Evolutionary conservation across 169 alveolate species (phyloP).

Genomic region (Cyclospora cayetanensis): DNA sequence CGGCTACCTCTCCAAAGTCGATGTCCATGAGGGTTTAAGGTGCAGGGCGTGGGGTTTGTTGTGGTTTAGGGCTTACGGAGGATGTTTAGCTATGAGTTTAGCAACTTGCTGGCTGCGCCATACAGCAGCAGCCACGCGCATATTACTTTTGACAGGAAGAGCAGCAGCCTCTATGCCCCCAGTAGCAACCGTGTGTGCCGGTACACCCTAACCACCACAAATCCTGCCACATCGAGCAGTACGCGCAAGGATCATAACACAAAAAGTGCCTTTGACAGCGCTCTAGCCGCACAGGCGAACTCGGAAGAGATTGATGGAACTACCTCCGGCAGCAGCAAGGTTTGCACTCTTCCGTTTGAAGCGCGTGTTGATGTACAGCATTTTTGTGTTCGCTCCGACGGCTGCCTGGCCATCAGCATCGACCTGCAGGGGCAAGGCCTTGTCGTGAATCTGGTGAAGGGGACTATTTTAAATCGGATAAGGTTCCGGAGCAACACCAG

Average conservation of each 20-base stretch:
- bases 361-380: constrained; percentile 21
- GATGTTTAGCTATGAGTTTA: constrained; percentile 73
- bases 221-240: not conserved
- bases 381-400: constrained; percentile 55
- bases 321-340: constrained; percentile 45
- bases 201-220: constrained; percentile 44
- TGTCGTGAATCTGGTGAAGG: constrained; percentile 47
- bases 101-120: constrained; percentile 75
- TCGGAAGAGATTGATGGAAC: not conserved
- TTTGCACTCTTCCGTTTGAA: constrained; percentile 35
- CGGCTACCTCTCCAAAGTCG: not conserved
- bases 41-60: not conserved
- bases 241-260: not conserved
- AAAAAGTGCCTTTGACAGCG: not conserved
- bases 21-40: not conserved
- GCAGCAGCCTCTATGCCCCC: constrained; percentile 42
- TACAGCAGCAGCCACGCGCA: constrained; percentile 69
- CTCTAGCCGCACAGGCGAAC: not conserved
- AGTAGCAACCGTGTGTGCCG: constrained; percentile 64
- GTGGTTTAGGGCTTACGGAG: not conserved
- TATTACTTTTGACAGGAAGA: constrained; percentile 56
- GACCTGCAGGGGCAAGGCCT: constrained; percentile 63
- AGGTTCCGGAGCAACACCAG: constrained; percentile 45
- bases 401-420: constrained; percentile 34
- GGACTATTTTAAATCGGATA: constrained; percentile 33